Base-by-base conservation (phyloP, 2,329 filamentous ascomycete genomes). In the Monosporascus sp. region DNA sequence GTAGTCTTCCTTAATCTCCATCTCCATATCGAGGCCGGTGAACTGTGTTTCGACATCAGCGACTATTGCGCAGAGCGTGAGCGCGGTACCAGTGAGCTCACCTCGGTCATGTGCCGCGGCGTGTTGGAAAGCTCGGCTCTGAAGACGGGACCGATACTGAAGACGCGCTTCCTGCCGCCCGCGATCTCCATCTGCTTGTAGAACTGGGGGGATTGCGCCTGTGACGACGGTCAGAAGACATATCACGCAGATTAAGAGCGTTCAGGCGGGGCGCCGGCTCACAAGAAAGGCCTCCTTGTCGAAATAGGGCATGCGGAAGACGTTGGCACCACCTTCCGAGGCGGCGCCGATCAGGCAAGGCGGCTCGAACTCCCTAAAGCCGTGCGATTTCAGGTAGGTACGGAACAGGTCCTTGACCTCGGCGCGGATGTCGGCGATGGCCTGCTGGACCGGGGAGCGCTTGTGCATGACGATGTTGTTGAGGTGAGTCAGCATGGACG, bases 391-490 rank as follows among this genome's bases (percentile, higher is more conserved):
- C 61, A 97, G 85, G 70, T 92, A 97, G 62, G 91, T 85, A 54
- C 80, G 77, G 72, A 95, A 95, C 14, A 94, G 78, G 56, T 81
- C 78, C 56, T 82, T 80, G 40, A 89, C 84, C 53, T 81, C 84
- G 65, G 75, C 71, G 52, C 76, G 74, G 26, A 79, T 72, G 58
- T 78, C 73, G 31, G 65, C 63, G 65, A 91, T 91, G 55, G 92
- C 91, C 70, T 95, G 90, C 74, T 94, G 95, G 57, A 95, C 88
- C 57, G 91, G 90, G 1, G 91, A 89, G 53, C 94, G 87, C 68
- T 97, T 88, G 75, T 97, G 92, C 76, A 99, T 88, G 50, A 89
- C 89, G 55, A 89, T 86, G 79, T 97, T 96, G 78, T 96, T 88
- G 49, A 97, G 82, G 62, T 93, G 86, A 1, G 91, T 95, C 66